phyloP scores from a whole-genome alignment of 2,329 filamentous ascomycete species.

The Coniochaeta sp. region DNA sequence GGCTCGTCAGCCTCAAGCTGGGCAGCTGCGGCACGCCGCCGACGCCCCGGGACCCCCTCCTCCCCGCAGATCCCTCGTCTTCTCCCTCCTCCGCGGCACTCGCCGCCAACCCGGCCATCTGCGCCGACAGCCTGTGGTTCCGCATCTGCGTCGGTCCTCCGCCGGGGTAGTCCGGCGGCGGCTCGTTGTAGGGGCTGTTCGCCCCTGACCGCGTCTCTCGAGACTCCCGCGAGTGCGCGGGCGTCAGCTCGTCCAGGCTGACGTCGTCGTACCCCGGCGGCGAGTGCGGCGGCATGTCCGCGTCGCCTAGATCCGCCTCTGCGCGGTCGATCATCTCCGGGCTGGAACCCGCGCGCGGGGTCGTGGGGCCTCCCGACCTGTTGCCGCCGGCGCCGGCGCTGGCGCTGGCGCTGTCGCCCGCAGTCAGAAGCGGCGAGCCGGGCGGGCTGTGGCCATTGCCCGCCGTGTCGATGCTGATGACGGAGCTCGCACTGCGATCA shows the following conservation, averaged over 20 bases:
- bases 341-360: conserved; percentile 39
- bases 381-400: conserved; percentile 30
- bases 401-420: conserved; percentile 11
- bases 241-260: conserved; percentile 22
- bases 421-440: conserved; percentile 11
- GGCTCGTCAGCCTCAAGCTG: conserved; percentile 37
- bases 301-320: conserved; percentile 38
- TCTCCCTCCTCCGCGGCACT: conserved; percentile 4
- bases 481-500: conserved; percentile 44
- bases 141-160: conserved; percentile 22
- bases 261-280: conserved; percentile 45
- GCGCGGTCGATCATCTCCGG: conserved; percentile 41
- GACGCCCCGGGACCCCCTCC: conserved; percentile 23
- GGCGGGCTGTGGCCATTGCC: conserved; percentile 18
- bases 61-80: conserved; percentile 3
- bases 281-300: conserved; percentile 32
- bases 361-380: conserved; percentile 32
- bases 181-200: conserved; percentile 35
- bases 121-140: conserved; percentile 24
- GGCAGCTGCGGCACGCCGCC: conserved; percentile 41
- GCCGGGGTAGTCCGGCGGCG: conserved; percentile 45
- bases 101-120: conserved; percentile 20
- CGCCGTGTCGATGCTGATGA: conserved; percentile 43
- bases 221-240: conserved; percentile 15
- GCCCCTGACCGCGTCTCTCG: conserved; percentile 22